Evolutionary conservation across 169 alveolate genomes (phyloP).

Genomic region (Cryptosporidium baileyi): DNA sequence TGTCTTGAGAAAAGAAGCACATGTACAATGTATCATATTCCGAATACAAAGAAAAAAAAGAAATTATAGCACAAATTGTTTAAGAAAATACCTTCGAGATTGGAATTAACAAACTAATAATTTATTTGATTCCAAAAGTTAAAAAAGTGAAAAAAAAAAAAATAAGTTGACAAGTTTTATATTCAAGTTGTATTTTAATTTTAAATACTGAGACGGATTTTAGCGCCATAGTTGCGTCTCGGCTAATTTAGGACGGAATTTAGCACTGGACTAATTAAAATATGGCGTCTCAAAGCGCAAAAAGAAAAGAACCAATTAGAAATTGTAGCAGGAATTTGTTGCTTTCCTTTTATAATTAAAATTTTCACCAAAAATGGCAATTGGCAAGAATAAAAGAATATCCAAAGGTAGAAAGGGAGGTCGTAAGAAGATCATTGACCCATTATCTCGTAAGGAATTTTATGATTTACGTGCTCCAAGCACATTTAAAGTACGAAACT

Average conservation of each 20-base stretch:
- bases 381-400: conserved; percentile 95
- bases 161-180: no score
- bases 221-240: conserved; percentile 41
- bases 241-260: neutral
- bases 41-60: no score
- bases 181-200: no score
- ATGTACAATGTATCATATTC: no score
- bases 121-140: no score
- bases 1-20: no score
- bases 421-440: conserved; percentile 95
- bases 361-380: conserved; percentile 87
- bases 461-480: conserved; percentile 95
- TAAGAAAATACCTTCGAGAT: no score
- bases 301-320: neutral
- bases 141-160: no score
- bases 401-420: conserved; percentile 97
- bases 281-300: conserved; percentile 68
- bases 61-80: no score
- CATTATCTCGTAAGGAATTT: conserved; percentile 96
- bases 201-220: conserved; percentile 11
- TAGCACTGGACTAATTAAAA: conserved; percentile 8
- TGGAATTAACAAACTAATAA: no score
- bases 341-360: neutral
- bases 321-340: neutral
- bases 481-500: conserved; percentile 90